Conservation (phyloP, 108 stramenopile genomes). For the Cyclotella baltica region DNA sequence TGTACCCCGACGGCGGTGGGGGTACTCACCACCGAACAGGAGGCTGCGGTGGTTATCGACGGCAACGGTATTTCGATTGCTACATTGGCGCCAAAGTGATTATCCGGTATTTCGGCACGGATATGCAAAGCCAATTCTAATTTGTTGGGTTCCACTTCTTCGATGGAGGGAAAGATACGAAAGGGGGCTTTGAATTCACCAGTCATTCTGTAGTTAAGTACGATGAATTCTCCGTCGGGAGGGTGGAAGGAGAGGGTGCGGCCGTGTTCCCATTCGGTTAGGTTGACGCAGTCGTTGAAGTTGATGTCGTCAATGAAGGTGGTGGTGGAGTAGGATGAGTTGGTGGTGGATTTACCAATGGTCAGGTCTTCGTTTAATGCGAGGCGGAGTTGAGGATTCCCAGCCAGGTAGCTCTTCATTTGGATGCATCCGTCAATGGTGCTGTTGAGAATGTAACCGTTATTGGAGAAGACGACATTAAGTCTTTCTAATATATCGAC, state of each 20-base stretch:
- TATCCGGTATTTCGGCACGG: constrained; percentile 96
- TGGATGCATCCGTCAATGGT: constrained; percentile 99
- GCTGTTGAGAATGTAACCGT: constrained; percentile 97
- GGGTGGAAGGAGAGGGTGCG: constrained; percentile 93
- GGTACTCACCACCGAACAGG: constrained; percentile 73
- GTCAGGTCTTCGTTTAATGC: constrained; percentile 98
- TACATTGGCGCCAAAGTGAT: constrained; percentile 98
- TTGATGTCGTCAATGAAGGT: constrained; percentile 96
- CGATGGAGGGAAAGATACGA: constrained; percentile 95
- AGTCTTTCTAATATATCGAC: constrained; percentile 99
- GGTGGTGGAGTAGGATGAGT: constrained; percentile 74
- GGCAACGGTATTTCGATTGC: constrained; percentile 91
- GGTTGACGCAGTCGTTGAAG: constrained; percentile 98
- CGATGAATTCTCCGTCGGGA: constrained; percentile 99
- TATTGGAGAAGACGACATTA: constrained; percentile 97
- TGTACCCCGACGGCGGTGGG: constrained; percentile 68
- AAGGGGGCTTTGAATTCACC: constrained; percentile 98
- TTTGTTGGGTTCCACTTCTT: constrained; percentile 91
- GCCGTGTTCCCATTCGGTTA: constrained; percentile 92
- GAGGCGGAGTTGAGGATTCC: constrained; percentile 97
- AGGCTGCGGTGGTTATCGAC: constrained; percentile 69
- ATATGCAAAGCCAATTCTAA: constrained; percentile 89
- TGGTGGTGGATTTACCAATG: constrained; percentile 79
- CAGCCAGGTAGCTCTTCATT: constrained; percentile 95
- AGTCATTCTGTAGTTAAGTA: constrained; percentile 96